Conservation (phyloP, 768 basidiomycete species). For the Leccinum truebloodii region DNA sequence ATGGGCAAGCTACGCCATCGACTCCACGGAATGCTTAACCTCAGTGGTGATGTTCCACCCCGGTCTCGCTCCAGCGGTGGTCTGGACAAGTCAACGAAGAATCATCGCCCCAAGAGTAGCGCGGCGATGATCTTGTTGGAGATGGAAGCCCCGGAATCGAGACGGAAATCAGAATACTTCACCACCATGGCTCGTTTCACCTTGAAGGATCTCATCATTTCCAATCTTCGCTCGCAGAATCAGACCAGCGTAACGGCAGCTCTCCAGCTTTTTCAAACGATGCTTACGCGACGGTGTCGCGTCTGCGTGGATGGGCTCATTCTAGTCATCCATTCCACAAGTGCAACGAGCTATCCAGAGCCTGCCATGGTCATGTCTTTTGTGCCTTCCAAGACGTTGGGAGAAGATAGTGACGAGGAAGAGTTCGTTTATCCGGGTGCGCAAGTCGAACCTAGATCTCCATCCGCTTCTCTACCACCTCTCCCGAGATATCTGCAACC, state of each 20-base stretch:
- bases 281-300: slow-evolving; percentile 69
- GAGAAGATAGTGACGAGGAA: slow-evolving; percentile 54
- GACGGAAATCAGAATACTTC: slow-evolving; percentile 77
- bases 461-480: slow-evolving; percentile 15
- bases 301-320: slow-evolving; percentile 68
- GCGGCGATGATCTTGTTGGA: slow-evolving; percentile 92
- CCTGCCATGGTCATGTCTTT: slow-evolving; percentile 43
- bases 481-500: slow-evolving; percentile 57
- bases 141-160: slow-evolving; percentile 74
- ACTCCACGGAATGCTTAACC: slow-evolving; percentile 43
- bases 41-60: slow-evolving; percentile 37
- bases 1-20: slow-evolving; percentile 48
- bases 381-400: slow-evolving; percentile 21
- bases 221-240: slow-evolving; percentile 71
- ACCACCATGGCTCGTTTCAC: slow-evolving; percentile 89
- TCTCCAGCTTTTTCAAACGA: slow-evolving; percentile 75
- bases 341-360: slow-evolving; percentile 74
- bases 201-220: slow-evolving; percentile 82
- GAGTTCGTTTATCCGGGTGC: slow-evolving; percentile 44
- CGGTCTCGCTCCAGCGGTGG: slow-evolving; percentile 30
- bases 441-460: slow-evolving; percentile 21
- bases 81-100: slow-evolving; percentile 45
- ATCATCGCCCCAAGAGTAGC: slow-evolving; percentile 73
- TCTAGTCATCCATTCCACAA: slow-evolving; percentile 64
- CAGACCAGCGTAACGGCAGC: slow-evolving; percentile 72